These are phyloP conservation scores for Dactylis glomerata DNA, from an alignment of 176 grass and related monocot genomes.

Conservation along the genomic window DNA sequence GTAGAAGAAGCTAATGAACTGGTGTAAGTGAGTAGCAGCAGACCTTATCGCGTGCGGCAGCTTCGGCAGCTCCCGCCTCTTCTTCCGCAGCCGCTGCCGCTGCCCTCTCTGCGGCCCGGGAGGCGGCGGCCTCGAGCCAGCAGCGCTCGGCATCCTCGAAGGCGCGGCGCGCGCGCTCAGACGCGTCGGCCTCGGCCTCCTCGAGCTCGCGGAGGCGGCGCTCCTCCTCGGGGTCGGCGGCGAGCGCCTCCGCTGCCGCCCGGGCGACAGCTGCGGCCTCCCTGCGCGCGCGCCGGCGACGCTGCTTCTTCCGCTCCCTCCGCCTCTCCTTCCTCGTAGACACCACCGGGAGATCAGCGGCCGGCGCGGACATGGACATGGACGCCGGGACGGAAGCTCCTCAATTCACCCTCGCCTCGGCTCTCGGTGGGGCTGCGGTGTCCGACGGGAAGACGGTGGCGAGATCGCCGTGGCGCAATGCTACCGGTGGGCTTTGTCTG, in stretches of 20 bases:
- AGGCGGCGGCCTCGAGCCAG: slow-evolving; percentile 66
- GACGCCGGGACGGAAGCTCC: slow-evolving; percentile 9
- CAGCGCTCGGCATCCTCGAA: slow-evolving; percentile 79
- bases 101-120: slow-evolving; percentile 39
- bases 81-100: slow-evolving; percentile 30
- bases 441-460: background rate
- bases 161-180: slow-evolving; percentile 47
- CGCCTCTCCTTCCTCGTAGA: slow-evolving; percentile 57
- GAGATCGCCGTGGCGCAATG: background rate
- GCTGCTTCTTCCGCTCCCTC: slow-evolving; percentile 70
- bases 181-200: slow-evolving; percentile 54
- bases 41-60: slow-evolving; percentile 36
- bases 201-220: slow-evolving; percentile 36
- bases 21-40: background rate
- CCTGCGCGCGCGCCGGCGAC: slow-evolving; percentile 53
- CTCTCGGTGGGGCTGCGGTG: background rate
- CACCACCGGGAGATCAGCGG: background rate
- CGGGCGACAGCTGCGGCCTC: slow-evolving; percentile 52
- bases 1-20: background rate
- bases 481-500: background rate
- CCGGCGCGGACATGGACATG: slow-evolving; percentile 33
- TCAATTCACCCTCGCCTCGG: background rate
- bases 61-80: slow-evolving; percentile 40
- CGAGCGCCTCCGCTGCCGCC: slow-evolving; percentile 43
- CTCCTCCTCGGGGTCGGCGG: slow-evolving; percentile 67